phyloP scores from a whole-genome alignment of 768 basidiomycete genomes.

The Suillus hirtellus region DNA sequence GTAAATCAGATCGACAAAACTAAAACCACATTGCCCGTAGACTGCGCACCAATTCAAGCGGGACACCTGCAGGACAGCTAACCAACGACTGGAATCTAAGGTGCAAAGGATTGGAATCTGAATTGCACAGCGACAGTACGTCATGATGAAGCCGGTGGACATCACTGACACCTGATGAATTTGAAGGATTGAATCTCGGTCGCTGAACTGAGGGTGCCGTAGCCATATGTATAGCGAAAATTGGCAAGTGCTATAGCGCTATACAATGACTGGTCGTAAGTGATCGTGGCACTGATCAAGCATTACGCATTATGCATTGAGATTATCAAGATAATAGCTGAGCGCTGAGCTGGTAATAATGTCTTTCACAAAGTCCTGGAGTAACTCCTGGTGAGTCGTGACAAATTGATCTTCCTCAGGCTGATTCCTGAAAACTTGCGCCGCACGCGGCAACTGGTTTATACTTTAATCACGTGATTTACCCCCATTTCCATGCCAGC shows the following conservation, averaged over 20 bases:
- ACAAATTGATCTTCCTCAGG: not conserved
- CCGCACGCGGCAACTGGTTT: too few relatives aligned
- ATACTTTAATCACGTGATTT: too few relatives aligned
- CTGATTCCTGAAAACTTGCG: not conserved
- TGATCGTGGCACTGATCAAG: not conserved
- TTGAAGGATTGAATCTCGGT: conserved; percentile 26
- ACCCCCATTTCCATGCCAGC: too few relatives aligned
- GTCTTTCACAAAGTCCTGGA: not conserved
- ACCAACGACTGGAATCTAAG: conserved; percentile 32
- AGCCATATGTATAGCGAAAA: conserved; percentile 29
- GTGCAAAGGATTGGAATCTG: not conserved
- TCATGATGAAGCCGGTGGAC: not conserved
- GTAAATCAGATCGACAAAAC: not conserved
- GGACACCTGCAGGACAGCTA: conserved; percentile 42
- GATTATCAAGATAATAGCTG: not conserved
- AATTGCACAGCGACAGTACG: not conserved
- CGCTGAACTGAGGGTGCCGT: conserved; percentile 14
- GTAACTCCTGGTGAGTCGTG: not conserved
- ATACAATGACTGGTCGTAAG: not conserved
- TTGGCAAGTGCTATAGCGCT: not conserved
- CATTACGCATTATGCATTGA: not conserved
- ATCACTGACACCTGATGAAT: conserved; percentile 3
- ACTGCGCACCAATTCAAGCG: conserved; percentile 39
- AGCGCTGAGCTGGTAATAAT: not conserved
- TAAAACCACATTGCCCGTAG: not conserved